Evolutionary conservation across 148 eudicot genomes (phyloP).

Genomic region (Arbutus unedo): DNA sequence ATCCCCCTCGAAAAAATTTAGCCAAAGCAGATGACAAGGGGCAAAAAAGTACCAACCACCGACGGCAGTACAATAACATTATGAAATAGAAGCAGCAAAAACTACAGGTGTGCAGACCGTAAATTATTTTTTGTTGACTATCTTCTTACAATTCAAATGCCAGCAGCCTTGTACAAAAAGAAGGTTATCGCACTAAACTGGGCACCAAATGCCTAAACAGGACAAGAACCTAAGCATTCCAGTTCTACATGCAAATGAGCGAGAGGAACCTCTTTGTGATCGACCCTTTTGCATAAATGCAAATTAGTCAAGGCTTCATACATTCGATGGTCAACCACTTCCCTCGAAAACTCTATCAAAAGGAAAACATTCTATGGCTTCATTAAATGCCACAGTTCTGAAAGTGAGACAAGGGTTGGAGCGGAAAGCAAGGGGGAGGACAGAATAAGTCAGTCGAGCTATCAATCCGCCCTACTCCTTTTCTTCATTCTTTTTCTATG

Average conservation of each 20-base stretch:
- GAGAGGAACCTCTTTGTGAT: neutral
- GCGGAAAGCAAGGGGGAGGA: neutral
- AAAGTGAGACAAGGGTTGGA: neutral
- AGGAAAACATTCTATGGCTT: neutral
- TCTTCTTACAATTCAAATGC: neutral
- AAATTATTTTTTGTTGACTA: neutral
- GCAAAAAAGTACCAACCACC: neutral
- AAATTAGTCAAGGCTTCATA: neutral
- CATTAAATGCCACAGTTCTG: neutral
- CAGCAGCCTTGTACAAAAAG: neutral
- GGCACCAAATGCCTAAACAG: neutral
- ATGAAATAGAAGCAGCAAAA: neutral
- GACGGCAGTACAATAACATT: neutral
- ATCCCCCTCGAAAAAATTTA: neutral
- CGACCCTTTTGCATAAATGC: neutral
- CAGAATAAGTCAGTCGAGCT: neutral
- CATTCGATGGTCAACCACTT: neutral
- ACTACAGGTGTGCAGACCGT: neutral
- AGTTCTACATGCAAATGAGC: neutral
- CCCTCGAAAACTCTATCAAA: neutral
- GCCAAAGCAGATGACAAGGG: neutral
- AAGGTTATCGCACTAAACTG: neutral
- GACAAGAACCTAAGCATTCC: neutral
- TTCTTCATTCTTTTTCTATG: neutral
- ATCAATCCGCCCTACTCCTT: neutral